Evolutionary conservation across 2,329 filamentous ascomycete genomes (phyloP).

Genomic region (Beauveria varroae): DNA sequence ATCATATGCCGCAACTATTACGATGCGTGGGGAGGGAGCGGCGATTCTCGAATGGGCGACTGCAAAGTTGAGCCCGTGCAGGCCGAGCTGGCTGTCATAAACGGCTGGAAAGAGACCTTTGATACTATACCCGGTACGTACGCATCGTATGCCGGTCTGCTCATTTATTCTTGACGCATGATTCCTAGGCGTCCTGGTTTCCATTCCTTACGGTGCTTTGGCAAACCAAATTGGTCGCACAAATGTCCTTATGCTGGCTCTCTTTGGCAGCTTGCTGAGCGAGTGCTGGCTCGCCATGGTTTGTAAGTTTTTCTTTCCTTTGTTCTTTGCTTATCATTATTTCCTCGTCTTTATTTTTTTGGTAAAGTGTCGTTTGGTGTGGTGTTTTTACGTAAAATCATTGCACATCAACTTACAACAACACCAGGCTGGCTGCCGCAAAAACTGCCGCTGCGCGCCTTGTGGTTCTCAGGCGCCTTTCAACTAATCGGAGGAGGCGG

Average conservation of each 20-base stretch:
- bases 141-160: too few relatives aligned
- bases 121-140: neutral
- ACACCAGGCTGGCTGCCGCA: neutral
- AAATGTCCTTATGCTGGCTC: neutral
- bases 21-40: neutral
- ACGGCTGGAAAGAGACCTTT: neutral
- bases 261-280: neutral
- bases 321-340: too few relatives aligned
- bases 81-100: neutral
- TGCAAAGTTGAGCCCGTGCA: neutral
- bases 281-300: neutral
- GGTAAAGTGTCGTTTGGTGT: too few relatives aligned
- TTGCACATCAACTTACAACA: neutral
- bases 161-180: too few relatives aligned
- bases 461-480: neutral
- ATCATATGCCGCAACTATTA: neutral
- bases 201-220: neutral
- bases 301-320: neutral
- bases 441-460: neutral
- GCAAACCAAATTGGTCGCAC: neutral
- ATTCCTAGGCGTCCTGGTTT: neutral
- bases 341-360: too few relatives aligned
- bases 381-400: neutral
- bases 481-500: neutral
- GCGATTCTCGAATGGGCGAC: neutral